These are phyloP conservation scores for Hyaloscypha finlandica DNA, from an alignment of 495 filamentous ascomycete species.

Conservation along the genomic window DNA sequence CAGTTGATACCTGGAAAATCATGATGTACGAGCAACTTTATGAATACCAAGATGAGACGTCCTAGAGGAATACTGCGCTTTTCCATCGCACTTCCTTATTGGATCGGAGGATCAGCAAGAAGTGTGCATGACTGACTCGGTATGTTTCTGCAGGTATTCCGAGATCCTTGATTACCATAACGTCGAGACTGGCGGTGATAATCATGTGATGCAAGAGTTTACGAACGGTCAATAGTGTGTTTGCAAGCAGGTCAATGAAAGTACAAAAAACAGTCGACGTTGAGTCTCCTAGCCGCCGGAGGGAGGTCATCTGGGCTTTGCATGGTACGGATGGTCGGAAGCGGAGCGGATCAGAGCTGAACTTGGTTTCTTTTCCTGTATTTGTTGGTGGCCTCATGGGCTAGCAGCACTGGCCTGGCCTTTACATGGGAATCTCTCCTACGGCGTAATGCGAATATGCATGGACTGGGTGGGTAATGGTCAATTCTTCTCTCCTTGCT, in stretches of 20 bases:
- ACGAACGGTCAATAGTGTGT: slow-evolving; percentile 18
- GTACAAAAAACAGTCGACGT: background rate
- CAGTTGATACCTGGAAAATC: slow-evolving; percentile 99
- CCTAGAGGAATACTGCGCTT: slow-evolving; percentile 21
- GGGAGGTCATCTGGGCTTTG: background rate
- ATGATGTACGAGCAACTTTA: slow-evolving; percentile 80
- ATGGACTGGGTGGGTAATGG: background rate
- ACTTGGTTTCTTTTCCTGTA: background rate
- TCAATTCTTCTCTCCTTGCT: background rate
- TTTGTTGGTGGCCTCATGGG: background rate
- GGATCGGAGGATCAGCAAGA: background rate
- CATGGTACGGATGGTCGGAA: background rate
- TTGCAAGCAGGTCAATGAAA: slow-evolving; percentile 1
- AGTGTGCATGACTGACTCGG: slow-evolving; percentile 35
- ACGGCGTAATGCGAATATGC: slow-evolving; percentile 1
- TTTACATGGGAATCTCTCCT: background rate
- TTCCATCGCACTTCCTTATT: slow-evolving; percentile 16
- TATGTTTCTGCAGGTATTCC: slow-evolving; percentile 74
- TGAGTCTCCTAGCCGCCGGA: background rate
- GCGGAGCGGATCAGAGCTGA: background rate
- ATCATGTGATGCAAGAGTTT: slow-evolving; percentile 25
- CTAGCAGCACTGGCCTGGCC: slow-evolving; percentile 1
- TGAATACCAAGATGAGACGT: slow-evolving; percentile 25
- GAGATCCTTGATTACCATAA: slow-evolving; percentile 99
- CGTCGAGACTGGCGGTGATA: slow-evolving; percentile 43